phyloP scores from a whole-genome alignment of 2,329 filamentous ascomycete species.

The Chaetomiaceae sp. region DNA sequence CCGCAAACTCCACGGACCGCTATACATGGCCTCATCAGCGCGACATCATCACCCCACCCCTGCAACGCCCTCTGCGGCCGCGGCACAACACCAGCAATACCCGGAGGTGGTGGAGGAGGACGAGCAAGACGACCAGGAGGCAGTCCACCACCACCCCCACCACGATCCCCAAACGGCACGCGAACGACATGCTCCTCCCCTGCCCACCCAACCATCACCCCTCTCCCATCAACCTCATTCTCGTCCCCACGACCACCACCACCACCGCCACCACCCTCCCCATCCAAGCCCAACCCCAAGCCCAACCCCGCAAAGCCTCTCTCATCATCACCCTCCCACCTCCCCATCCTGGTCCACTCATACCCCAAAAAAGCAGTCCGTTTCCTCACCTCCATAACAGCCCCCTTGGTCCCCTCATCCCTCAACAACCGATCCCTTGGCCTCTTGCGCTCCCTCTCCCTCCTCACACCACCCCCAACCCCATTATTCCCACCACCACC shows the following conservation, averaged over 20 bases:
- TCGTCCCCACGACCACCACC: no score
- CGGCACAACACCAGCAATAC: not conserved
- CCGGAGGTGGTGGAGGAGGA: no score
- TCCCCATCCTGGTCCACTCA: slow-evolving; percentile 61
- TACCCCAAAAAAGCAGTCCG: slow-evolving; percentile 84
- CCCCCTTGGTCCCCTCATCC: slow-evolving; percentile 60
- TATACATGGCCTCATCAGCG: slow-evolving; percentile 20
- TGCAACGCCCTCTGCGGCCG: slow-evolving; percentile 2
- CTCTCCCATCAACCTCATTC: not conserved
- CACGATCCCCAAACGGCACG: not conserved
- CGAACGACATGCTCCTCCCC: not conserved
- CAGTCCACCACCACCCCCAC: not conserved
- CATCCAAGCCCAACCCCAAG: not conserved
- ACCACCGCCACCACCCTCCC: not conserved
- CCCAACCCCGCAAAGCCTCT: not conserved
- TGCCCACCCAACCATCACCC: not conserved
- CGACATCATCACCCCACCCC: slow-evolving; percentile 17
- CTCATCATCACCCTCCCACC: not conserved
- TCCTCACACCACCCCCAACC: not conserved
- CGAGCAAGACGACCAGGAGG: not conserved
- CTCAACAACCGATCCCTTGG: slow-evolving; percentile 81
- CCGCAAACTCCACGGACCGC: slow-evolving; percentile 21
- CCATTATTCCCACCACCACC: not conserved
- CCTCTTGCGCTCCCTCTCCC: slow-evolving; percentile 60
- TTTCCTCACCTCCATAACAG: slow-evolving; percentile 76